These are phyloP conservation scores for Apophysomyces elegans DNA, from an alignment of 371 early-diverging fungal genomes.

Conservation along the genomic window DNA sequence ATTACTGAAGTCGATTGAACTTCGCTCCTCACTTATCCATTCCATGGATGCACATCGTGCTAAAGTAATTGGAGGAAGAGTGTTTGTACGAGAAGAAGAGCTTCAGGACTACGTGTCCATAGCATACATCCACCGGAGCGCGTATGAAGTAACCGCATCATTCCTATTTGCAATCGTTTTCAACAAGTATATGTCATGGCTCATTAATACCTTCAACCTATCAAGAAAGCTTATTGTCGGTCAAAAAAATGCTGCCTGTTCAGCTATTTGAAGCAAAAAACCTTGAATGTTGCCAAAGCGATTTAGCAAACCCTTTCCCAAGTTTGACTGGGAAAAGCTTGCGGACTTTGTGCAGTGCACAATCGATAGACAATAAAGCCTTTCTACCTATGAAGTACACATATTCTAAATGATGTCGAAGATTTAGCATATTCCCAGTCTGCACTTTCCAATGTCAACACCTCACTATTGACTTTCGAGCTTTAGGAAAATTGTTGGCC, in stretches of 20 bases:
- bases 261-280: constrained; percentile 7
- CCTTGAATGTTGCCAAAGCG: not conserved
- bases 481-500: not conserved
- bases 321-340: not conserved
- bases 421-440: constrained; percentile 4
- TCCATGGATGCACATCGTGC: not conserved
- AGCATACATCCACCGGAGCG: not conserved
- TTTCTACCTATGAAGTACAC: constrained; percentile 14
- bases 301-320: not conserved
- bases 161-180: not conserved
- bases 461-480: not conserved
- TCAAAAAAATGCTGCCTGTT: not conserved
- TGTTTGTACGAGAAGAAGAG: constrained; percentile 3
- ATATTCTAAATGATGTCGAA: constrained; percentile 1
- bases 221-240: not conserved
- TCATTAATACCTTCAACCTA: not conserved
- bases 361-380: not conserved
- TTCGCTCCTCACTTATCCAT: not conserved
- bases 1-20: not conserved
- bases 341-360: constrained; percentile 2
- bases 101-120: not conserved
- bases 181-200: not conserved
- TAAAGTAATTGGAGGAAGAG: not conserved
- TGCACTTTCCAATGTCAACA: not conserved
- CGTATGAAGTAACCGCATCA: not conserved